Evolutionary conservation across 805 yeast species (phyloP).

Genomic region (Candida nanaspora): DNA sequence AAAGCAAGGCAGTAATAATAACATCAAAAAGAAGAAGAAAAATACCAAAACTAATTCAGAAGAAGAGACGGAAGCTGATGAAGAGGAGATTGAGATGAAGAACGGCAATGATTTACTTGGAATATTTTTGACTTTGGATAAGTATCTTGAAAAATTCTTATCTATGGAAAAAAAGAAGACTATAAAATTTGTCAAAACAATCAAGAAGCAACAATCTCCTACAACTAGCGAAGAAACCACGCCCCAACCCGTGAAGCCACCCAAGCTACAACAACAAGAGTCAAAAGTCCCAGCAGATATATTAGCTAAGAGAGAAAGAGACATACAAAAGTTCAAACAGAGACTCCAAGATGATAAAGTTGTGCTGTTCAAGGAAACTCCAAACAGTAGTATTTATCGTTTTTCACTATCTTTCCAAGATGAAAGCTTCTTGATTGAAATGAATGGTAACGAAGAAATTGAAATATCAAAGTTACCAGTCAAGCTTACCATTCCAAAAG

Average conservation of each 20-base stretch:
- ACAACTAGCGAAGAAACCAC: not conserved
- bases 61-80: conserved; percentile 15
- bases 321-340: conserved; percentile 20
- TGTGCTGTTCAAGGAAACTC: conserved; percentile 21
- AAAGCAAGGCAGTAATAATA: conserved; percentile 4
- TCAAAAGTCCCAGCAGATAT: conserved; percentile 5
- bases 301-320: conserved; percentile 11
- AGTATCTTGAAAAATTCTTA: conserved; percentile 50
- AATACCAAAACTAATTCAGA: conserved; percentile 5
- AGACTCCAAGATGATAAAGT: conserved; percentile 16
- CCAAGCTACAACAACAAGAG: conserved; percentile 1
- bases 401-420: conserved; percentile 18
- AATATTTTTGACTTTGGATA: conserved; percentile 48
- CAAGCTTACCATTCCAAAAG: conserved; percentile 24
- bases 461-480: conserved; percentile 19
- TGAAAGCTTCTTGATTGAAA: conserved; percentile 21
- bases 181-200: conserved; percentile 44
- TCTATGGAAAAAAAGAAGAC: conserved; percentile 54
- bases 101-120: conserved; percentile 44
- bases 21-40: conserved; percentile 2
- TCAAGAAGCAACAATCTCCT: conserved; percentile 7
- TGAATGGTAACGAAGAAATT: conserved; percentile 19
- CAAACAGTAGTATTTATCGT: conserved; percentile 21
- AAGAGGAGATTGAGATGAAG: conserved; percentile 24
- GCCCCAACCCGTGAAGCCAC: conserved; percentile 2